These are phyloP conservation scores for Yarrowia galli DNA, from an alignment of 1,139 yeast genomes.

Conservation along the genomic window DNA sequence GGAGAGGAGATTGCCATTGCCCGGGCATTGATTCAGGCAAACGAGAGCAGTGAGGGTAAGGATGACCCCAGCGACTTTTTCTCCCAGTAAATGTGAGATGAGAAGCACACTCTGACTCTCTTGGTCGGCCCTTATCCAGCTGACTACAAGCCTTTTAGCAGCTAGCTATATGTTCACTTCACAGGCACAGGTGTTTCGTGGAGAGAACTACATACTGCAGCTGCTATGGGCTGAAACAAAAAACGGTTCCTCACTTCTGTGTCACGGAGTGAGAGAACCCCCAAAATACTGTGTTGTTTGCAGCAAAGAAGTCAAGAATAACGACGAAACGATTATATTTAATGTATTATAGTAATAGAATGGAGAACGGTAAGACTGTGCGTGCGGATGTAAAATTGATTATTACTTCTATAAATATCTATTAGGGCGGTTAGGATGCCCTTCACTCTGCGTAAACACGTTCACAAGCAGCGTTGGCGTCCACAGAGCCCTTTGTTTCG, in stretches of 20 bases:
- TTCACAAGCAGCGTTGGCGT: not conserved
- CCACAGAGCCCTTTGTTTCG: not conserved
- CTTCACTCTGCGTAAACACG: not conserved
- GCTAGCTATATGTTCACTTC: too few relatives aligned
- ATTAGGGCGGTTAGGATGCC: too few relatives aligned
- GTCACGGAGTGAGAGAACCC: not conserved
- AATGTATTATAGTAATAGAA: constrained; percentile 35
- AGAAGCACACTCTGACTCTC: too few relatives aligned
- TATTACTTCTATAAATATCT: not conserved
- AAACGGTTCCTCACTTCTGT: not conserved
- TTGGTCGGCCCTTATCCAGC: too few relatives aligned
- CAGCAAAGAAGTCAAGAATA: not conserved
- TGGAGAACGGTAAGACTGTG: constrained; percentile 15
- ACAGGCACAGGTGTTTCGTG: not conserved
- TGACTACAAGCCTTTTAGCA: too few relatives aligned
- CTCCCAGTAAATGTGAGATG: constrained; percentile 19
- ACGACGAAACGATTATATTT: constrained; percentile 35
- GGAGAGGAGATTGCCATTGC: constrained; percentile 71
- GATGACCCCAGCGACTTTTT: constrained; percentile 43
- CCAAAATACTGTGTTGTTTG: constrained; percentile 21
- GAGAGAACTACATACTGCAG: not conserved
- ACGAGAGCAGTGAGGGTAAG: constrained; percentile 52
- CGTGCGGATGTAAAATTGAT: too few relatives aligned
- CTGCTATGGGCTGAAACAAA: not conserved
- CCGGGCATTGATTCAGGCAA: constrained; percentile 68